These are phyloP conservation scores for Colletotrichum melonis DNA, from an alignment of 2,329 filamentous ascomycete genomes.

Conservation along the genomic window DNA sequence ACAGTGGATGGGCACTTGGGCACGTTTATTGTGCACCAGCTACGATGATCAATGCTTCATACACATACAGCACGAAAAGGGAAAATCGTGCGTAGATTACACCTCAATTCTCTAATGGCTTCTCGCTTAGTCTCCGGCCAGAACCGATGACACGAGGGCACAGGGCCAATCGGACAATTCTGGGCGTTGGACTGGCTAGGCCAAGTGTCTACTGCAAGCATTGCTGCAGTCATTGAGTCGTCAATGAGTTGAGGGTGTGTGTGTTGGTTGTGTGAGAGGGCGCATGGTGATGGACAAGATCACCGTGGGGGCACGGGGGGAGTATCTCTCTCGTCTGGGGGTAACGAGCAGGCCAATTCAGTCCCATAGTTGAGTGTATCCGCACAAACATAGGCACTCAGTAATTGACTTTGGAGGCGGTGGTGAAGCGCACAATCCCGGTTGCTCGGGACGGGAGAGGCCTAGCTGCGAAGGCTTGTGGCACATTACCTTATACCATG, in stretches of 20 bases:
- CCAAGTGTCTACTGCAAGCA: neutral
- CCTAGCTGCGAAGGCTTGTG: neutral
- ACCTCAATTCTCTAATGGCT: neutral
- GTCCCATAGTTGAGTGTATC: neutral
- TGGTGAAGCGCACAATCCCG: neutral
- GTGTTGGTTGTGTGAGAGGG: neutral
- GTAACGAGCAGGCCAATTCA: neutral
- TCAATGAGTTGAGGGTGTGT: neutral
- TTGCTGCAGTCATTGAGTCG: neutral
- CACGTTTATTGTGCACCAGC: too few relatives aligned
- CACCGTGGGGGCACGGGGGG: neutral
- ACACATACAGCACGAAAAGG: too few relatives aligned
- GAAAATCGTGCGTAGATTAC: too few relatives aligned
- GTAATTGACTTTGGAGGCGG: neutral
- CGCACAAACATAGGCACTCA: neutral
- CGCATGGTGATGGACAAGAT: neutral
- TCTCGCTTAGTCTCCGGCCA: neutral
- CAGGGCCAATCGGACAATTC: slow-evolving; percentile 6
- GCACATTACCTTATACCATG: neutral
- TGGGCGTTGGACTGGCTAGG: neutral
- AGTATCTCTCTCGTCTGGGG: neutral
- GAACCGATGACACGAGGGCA: neutral
- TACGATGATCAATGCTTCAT: too few relatives aligned
- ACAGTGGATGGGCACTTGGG: too few relatives aligned
- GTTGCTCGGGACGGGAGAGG: neutral